Conservation (phyloP, 768 basidiomycete genomes). For the Tylopilus felleus region DNA sequence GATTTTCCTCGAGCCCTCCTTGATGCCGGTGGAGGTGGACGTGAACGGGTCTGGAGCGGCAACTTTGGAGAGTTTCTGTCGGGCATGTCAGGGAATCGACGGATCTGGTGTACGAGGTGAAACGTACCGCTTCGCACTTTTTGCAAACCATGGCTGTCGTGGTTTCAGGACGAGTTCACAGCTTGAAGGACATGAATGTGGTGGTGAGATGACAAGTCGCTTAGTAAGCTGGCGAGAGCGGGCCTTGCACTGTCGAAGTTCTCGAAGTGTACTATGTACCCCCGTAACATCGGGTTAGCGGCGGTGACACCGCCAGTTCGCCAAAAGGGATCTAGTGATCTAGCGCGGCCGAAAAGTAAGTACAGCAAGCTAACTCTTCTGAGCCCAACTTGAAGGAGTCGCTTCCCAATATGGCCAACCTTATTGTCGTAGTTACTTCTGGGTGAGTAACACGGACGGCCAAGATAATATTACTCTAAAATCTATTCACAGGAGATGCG, state of each 20-base stretch:
- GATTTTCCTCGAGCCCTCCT: conserved; percentile 75
- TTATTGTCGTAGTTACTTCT: conserved; percentile 29
- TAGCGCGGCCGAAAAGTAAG: background rate
- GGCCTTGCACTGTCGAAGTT: too few species aligned
- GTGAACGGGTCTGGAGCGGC: conserved; percentile 88
- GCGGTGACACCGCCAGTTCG: background rate
- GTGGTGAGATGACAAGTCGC: background rate
- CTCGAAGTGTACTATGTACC: background rate
- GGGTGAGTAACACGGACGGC: conserved; percentile 18
- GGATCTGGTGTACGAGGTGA: conserved; percentile 13
- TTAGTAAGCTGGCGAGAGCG: conserved; percentile 18
- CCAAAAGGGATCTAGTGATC: background rate
- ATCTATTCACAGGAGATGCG: conserved; percentile 24
- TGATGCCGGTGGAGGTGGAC: conserved; percentile 68
- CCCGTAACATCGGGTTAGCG: background rate
- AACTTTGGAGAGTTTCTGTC: conserved; percentile 84
- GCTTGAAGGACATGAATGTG: conserved; percentile 4
- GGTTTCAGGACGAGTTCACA: background rate
- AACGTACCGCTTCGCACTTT: conserved; percentile 73
- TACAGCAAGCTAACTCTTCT: conserved; percentile 3
- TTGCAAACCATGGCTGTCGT: conserved; percentile 70
- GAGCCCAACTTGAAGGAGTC: background rate
- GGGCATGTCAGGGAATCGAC: background rate
- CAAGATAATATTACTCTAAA: conserved; percentile 7
- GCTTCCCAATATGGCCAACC: conserved; percentile 22